Percentiles rank a stretch among this genome's conserved stretches.
Evolutionary conservation across 495 filamentous ascomycete genomes (phyloP).

Genomic region (Neurospora sp.): DNA sequence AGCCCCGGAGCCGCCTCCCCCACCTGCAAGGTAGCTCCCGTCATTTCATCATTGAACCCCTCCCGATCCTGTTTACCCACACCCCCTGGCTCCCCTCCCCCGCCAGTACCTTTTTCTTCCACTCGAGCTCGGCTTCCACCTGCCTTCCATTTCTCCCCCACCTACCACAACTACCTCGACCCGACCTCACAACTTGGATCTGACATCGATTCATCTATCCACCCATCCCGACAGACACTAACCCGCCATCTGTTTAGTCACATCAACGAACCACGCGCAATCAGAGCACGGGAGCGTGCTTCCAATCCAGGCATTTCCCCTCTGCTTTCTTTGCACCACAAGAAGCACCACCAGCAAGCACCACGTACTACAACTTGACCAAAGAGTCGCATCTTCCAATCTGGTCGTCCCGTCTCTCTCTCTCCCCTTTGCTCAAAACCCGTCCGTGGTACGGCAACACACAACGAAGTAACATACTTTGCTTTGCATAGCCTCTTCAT

Average conservation of each 20-base stretch:
- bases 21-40: neutral
- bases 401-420: neutral
- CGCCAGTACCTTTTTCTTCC: neutral
- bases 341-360: neutral
- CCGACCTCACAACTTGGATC: neutral
- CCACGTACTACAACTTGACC: neutral
- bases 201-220: neutral
- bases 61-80: neutral
- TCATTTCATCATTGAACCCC: neutral
- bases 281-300: neutral
- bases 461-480: neutral
- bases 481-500: neutral
- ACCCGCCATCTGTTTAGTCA: neutral
- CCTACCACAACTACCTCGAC: neutral
- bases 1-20: neutral
- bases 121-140: neutral
- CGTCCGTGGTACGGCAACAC: neutral
- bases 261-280: neutral
- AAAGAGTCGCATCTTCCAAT: neutral
- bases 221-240: neutral
- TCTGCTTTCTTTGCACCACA: neutral
- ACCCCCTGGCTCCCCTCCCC: neutral
- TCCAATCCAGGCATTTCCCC: neutral
- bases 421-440: neutral
- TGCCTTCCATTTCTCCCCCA: neutral